Evolutionary conservation across 202 grass and related monocot species (phyloP).

Genomic region (Schoenoplectus triqueter): DNA sequence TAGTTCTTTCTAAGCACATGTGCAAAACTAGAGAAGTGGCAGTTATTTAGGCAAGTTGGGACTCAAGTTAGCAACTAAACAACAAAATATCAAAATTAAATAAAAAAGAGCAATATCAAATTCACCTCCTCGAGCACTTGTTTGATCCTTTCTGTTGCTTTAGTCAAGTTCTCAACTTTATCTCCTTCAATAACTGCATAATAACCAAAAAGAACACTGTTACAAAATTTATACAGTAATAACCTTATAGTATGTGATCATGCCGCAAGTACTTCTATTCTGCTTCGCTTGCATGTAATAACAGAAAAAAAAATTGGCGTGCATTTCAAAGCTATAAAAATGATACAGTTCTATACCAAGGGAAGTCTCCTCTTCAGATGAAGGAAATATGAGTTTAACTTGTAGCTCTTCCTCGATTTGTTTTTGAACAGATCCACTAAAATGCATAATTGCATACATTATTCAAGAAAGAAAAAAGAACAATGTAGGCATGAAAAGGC

Average conservation of each 20-base stretch:
- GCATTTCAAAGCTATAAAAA: slow-evolving; percentile 35
- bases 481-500: neutral
- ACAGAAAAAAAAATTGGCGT: neutral
- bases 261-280: neutral
- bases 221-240: neutral
- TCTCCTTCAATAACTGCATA: slow-evolving; percentile 66
- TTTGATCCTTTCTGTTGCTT: slow-evolving; percentile 73
- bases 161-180: slow-evolving; percentile 60
- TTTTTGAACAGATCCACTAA: slow-evolving; percentile 69
- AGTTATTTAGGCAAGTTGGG: neutral
- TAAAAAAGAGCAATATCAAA: slow-evolving; percentile 11
- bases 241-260: neutral
- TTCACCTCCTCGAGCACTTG: slow-evolving; percentile 65
- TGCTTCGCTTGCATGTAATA: neutral
- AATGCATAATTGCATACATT: slow-evolving; percentile 28
- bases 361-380: slow-evolving; percentile 52
- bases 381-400: slow-evolving; percentile 73
- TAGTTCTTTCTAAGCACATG: slow-evolving; percentile 12
- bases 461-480: neutral
- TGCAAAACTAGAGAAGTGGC: slow-evolving; percentile 22
- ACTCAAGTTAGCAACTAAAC: slow-evolving; percentile 32
- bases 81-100: slow-evolving; percentile 33
- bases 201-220: slow-evolving; percentile 20
- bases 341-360: slow-evolving; percentile 54
- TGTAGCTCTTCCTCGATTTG: slow-evolving; percentile 77